Base-by-base conservation (phyloP, 2,329 filamentous ascomycete species). In the Orbilia brochopaga region DNA sequence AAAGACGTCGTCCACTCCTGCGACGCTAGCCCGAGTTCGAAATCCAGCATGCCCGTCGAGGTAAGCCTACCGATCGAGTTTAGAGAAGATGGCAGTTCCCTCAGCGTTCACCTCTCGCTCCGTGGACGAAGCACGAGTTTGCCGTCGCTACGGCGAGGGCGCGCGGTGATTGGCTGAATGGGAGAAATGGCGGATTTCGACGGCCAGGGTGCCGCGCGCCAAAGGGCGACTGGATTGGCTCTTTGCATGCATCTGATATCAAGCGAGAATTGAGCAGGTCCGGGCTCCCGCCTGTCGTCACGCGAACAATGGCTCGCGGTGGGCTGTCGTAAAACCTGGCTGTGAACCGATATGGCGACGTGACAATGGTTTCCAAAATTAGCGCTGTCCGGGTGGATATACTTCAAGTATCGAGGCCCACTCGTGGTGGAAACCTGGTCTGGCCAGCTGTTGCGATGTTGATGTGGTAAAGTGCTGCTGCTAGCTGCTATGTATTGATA, bases 181-280 rank as follows among this genome's bases (percentile, higher is more conserved):
- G 48, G n/a, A 4, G 15, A 30, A 30, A n/a, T 7, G 11, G n/a
- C 37, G 44, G 55, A 27, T 21, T 32, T 11, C 50, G 35, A 61
- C 46, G 51, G 48, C 56, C 50, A 24, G 67, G 67, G 35, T 56
- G 65, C 67, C 67, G 67, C 67, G 67, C 67, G 67, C 67, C 60
- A 72, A 72, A 65, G 60, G 40, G 27, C 35, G n/a, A 27, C 30
- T 1, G 42, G 42, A 70, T 70, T 70, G 66, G 66, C 30, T 37
- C 37, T 21, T n/a, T 48, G n/a, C 19, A 10, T 23, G 44, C 44
- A 48, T 19, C 4, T 23, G 44, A 23, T 32, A 32, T 32, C 27
- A 32, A 42, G 15, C 44, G 44, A 19, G 44, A 19, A 48, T 4
- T n/a, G 42, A 17, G 13, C 15, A 21, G 7, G 27, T 42, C 32